Evolutionary conservation across 1,284 basidiomycete genomes (phyloP), one percentile per base, ranked within the genome.

Genomic region (Puccinia brachypodii): DNA sequence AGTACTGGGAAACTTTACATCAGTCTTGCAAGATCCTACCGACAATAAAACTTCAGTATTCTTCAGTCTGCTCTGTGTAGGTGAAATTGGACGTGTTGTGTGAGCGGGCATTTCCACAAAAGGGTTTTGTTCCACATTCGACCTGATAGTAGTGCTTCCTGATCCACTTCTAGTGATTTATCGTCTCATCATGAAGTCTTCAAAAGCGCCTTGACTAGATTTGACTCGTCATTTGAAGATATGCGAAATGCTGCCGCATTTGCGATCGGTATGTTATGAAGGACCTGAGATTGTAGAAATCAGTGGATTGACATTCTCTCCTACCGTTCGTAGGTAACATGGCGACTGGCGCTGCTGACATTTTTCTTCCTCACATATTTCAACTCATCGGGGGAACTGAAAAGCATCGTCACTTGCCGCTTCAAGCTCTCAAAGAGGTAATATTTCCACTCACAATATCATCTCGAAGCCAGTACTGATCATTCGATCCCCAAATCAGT

Each of bases 351-450:
- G 94, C 94, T 82, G 89, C 95, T 19, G 90, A 92, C 22, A 90
- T 91, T 83, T 96, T 95, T 89, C 89, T 99, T 8, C 95, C 95
- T 16, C 88, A 89, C 14, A 92, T 99, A 83, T 90, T 97, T 84
- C 91, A 92, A 84, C 90, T 94, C 84, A 91, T 97, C 58, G 90
- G 94, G 83, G 90, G 84, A 9, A 85, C 93, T 85, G 89, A 91
- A n/a, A 91, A 92, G 85, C 92, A 91, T 84, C 91, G 94, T 14
- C 87, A 96, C 36, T 88, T 98, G 25, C 92, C 95, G 19, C 89
- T 99, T 68, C 94, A 98, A 85, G 94, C 96, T 14, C 88, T 98
- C 53, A 98, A 98, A 87, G 97, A 99, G 89, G 93, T 92, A 42
- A 76, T 85, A 72, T 25, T 60, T 22, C 25, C 28, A 28, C 9